phyloP scores from a whole-genome alignment of 2,329 filamentous ascomycete genomes.

The Neofusicoccum umdonicola region DNA sequence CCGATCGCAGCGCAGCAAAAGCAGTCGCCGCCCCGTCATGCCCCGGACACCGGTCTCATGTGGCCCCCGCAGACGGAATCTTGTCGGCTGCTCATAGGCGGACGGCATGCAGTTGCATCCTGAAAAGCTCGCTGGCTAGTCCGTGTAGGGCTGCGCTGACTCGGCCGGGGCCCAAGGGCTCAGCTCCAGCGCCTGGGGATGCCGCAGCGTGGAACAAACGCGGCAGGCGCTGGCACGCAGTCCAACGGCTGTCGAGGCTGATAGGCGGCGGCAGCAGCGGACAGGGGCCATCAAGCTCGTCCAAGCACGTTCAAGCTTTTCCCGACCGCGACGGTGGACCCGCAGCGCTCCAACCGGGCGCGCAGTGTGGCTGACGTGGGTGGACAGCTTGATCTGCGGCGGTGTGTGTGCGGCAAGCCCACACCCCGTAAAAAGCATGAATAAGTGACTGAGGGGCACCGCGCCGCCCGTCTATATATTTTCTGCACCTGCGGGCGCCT shows the following conservation, averaged over 20 bases:
- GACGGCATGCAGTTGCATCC: not conserved
- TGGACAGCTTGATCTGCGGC: slow-evolving; percentile 11
- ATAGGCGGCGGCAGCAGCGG: not conserved
- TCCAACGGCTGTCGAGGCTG: not conserved
- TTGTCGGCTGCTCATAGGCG: not conserved
- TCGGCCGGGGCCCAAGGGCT: not conserved
- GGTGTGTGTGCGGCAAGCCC: not conserved
- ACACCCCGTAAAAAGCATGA: slow-evolving; percentile 10
- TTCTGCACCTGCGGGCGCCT: not conserved
- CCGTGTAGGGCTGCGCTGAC: not conserved
- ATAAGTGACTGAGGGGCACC: slow-evolving; percentile 7
- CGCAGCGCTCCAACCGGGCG: not conserved
- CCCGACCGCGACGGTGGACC: slow-evolving; percentile 1
- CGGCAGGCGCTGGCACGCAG: not conserved
- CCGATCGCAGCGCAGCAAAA: not conserved
- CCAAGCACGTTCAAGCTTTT: slow-evolving; percentile 13
- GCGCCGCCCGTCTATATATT: not conserved
- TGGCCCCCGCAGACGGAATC: not conserved
- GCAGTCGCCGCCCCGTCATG: not conserved
- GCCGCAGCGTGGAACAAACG: not conserved
- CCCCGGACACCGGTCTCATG: not conserved
- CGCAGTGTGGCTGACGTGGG: slow-evolving; percentile 12
- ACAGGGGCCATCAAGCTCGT: slow-evolving; percentile 3
- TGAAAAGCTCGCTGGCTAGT: not conserved
- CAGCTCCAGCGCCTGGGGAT: not conserved